Base-by-base conservation (phyloP, 1,139 yeast genomes). In the Saccharomyces hybrid region DNA sequence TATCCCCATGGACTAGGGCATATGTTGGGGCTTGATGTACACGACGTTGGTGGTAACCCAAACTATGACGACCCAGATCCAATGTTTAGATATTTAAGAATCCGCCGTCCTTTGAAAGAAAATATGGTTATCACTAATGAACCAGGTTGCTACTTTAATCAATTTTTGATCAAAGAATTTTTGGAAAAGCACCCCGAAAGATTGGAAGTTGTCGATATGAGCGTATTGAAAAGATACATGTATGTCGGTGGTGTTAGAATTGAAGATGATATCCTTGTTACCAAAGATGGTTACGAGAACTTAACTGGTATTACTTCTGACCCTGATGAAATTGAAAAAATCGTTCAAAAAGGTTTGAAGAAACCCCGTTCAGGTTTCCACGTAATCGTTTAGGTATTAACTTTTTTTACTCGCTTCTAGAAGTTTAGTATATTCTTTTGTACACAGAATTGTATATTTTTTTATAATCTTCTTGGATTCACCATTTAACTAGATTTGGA, bases 1-100 rank as follows among this genome's bases (percentile, higher is more conserved):
- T 88, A 84, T 71, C 98, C 98, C 2, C 99, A 93, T 66, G 99
- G 99, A 0, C 74, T 93, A 59, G 99, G 99, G 11, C 99, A 93
- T 67, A 75, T 89, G 65, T 73, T 93, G 52, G 99, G 99, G 34
- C 79, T 93, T 85, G 97, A 91, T 68, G 89, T 96, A 9, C 99
- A 93, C 70, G 99, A 93, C 71, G 95, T 89, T 50, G 98, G 89
- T 49, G 98, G 98, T 1, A 68, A 77, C 58, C 83, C 98, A 25
- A 83, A 93, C 71, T 90, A 90, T 69, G 81, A 83, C 2, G 98
- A 93, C 67, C 79, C 86, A 4, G 84, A 93, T 67, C 85, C 87
- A 38, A 76, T 85, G 71, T 78, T 88, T 64, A 74, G 79, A 57
- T 88, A 88, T 69, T 79, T 93, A 66, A 82, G 99, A 69, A 73